These are phyloP conservation scores for Chlorella vulgaris DNA, from an alignment of 139 green algal genomes.

Conservation along the genomic window DNA sequence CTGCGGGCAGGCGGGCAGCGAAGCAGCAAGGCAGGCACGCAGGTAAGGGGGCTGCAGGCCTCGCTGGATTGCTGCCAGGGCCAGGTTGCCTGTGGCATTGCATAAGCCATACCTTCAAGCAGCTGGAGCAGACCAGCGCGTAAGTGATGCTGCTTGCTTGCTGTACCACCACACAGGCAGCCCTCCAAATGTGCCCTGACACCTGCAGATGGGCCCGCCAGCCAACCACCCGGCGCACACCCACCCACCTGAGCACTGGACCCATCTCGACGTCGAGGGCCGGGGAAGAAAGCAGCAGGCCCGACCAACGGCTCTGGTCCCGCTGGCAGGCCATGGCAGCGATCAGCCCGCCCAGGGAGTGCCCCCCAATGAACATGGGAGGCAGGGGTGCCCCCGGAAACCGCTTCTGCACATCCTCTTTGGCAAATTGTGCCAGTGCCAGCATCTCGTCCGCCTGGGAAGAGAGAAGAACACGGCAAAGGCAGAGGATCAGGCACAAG, in stretches of 20 bases:
- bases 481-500: neutral
- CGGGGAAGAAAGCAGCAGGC: slow-evolving; percentile 68
- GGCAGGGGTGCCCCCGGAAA: neutral
- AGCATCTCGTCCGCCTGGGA: slow-evolving; percentile 60
- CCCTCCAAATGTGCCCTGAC: no score
- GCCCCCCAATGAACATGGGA: slow-evolving; percentile 61
- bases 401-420: neutral
- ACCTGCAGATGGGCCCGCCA: neutral
- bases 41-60: neutral
- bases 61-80: no score
- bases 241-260: slow-evolving; percentile 53
- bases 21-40: neutral
- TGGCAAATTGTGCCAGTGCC: slow-evolving; percentile 30
- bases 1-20: no score
- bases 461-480: neutral
- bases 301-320: slow-evolving; percentile 52
- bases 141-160: no score
- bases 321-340: slow-evolving; percentile 41
- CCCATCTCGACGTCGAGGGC: slow-evolving; percentile 80
- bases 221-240: neutral
- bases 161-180: no score
- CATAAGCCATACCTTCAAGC: no score
- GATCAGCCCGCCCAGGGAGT: slow-evolving; percentile 76
- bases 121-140: no score
- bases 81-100: no score